Percentiles rank a stretch among this genome's conserved stretches.
These are phyloP conservation scores for Coriolopsis trogii DNA, from an alignment of 1,284 basidiomycete genomes.

Conservation along the genomic window DNA sequence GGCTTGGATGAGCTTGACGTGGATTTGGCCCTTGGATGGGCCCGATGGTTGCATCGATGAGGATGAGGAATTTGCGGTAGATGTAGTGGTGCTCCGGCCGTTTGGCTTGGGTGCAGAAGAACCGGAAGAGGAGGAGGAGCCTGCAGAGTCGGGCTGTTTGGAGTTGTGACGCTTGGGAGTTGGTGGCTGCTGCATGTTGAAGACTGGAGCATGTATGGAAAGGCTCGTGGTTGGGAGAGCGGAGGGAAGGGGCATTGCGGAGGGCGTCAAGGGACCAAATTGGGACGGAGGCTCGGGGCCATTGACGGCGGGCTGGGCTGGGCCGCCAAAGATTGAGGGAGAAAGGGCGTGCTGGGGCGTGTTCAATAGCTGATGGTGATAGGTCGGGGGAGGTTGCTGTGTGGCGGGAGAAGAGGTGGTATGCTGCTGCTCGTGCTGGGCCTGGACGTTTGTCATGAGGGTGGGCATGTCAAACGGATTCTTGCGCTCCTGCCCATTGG, in stretches of 20 bases:
- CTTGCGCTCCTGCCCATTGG: conserved; percentile 52
- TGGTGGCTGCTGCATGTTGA: conserved; percentile 73
- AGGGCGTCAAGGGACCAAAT: conserved; percentile 40
- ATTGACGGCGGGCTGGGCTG: conserved; percentile 27
- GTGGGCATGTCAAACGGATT: conserved; percentile 71
- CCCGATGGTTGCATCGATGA: conserved; percentile 29
- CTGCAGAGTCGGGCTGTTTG: conserved; percentile 37
- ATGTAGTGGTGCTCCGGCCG: conserved; percentile 27
- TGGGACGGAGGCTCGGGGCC: conserved; percentile 33
- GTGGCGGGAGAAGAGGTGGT: conserved; percentile 12
- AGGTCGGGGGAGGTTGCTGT: conserved; percentile 29
- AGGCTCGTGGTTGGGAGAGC: conserved; percentile 74
- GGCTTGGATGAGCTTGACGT: conserved; percentile 94
- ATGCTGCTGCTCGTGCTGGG: conserved; percentile 13
- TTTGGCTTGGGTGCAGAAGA: conserved; percentile 32
- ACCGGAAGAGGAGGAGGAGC: conserved; percentile 35
- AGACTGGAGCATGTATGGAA: conserved; percentile 79
- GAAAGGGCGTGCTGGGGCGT: conserved; percentile 33
- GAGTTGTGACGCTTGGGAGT: conserved; percentile 44
- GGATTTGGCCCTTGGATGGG: conserved; percentile 79
- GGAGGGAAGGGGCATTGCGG: conserved; percentile 47
- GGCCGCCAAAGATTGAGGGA: conserved; percentile 34
- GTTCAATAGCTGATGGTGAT: conserved; percentile 46
- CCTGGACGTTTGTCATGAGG: conserved; percentile 31
- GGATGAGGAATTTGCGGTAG: conserved; percentile 15